phyloP scores from a whole-genome alignment of 2,329 filamentous ascomycete species.

The Didymosphaeria variabile region DNA sequence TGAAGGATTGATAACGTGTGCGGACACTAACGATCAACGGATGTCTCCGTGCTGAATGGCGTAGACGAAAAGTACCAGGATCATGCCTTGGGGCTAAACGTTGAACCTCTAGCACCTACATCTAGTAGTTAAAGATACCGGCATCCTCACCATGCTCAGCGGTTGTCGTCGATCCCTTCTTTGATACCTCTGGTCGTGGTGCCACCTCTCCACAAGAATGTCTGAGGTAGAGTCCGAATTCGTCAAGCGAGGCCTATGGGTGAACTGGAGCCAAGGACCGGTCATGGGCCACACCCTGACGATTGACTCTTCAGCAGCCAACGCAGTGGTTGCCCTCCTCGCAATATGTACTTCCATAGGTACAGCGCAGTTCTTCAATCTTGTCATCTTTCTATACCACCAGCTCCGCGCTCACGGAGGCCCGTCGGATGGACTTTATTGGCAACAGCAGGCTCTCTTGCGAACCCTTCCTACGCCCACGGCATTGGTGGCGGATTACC shows the following conservation, averaged over 20 bases:
- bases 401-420: conserved; percentile 18
- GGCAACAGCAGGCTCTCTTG: conserved; percentile 25
- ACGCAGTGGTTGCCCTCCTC: conserved; percentile 16
- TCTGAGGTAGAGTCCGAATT: conserved; percentile 23
- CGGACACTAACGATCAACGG: background rate
- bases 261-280: conserved; percentile 17
- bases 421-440: conserved; percentile 21
- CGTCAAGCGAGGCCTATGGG: conserved; percentile 24
- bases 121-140: background rate
- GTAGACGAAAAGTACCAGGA: background rate
- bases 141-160: background rate
- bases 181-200: background rate
- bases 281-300: conserved; percentile 22
- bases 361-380: conserved; percentile 21
- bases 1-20: background rate
- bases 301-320: background rate
- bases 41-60: background rate
- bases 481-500: conserved; percentile 18
- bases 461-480: conserved; percentile 22
- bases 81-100: background rate
- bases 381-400: conserved; percentile 20
- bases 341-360: conserved; percentile 15
- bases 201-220: conserved; percentile 3
- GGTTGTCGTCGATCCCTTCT: background rate
- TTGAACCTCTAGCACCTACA: background rate